These are phyloP conservation scores for Yarrowia bubula DNA, from an alignment of 805 yeast species.

Conservation along the genomic window DNA sequence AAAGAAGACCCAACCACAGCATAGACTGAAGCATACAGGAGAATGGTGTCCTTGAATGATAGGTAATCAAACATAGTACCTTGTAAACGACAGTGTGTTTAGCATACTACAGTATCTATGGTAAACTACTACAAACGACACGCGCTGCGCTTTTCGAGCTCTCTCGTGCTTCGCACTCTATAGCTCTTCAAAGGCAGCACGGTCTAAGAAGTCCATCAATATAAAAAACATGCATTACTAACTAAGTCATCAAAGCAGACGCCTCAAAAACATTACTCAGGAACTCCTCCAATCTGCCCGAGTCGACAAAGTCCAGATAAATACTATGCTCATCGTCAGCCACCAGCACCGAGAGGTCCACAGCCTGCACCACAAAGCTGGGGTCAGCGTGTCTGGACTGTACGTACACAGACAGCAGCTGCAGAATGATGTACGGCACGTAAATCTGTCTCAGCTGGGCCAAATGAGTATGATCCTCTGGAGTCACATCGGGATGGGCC, in stretches of 20 bases:
- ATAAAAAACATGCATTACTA: too few relatives aligned
- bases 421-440: slow-evolving; percentile 69
- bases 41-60: too few relatives aligned
- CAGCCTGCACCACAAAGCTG: slow-evolving; percentile 56
- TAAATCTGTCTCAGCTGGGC: slow-evolving; percentile 62
- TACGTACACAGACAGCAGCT: slow-evolving; percentile 56
- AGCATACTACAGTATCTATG: too few relatives aligned
- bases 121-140: too few relatives aligned
- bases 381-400: slow-evolving; percentile 44
- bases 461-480: slow-evolving; percentile 44
- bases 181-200: too few relatives aligned
- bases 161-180: too few relatives aligned
- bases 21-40: too few relatives aligned
- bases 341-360: slow-evolving; percentile 57
- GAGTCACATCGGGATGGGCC: background rate
- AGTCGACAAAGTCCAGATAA: slow-evolving; percentile 56
- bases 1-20: too few relatives aligned
- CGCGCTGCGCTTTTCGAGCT: too few relatives aligned
- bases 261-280: slow-evolving; percentile 33
- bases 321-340: slow-evolving; percentile 65
- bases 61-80: too few relatives aligned
- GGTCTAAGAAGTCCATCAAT: too few relatives aligned
- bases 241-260: background rate
- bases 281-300: slow-evolving; percentile 58
- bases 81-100: too few relatives aligned